Evolutionary conservation across 2,329 filamentous ascomycete species (phyloP).

Genomic region (Phoma sp.): DNA sequence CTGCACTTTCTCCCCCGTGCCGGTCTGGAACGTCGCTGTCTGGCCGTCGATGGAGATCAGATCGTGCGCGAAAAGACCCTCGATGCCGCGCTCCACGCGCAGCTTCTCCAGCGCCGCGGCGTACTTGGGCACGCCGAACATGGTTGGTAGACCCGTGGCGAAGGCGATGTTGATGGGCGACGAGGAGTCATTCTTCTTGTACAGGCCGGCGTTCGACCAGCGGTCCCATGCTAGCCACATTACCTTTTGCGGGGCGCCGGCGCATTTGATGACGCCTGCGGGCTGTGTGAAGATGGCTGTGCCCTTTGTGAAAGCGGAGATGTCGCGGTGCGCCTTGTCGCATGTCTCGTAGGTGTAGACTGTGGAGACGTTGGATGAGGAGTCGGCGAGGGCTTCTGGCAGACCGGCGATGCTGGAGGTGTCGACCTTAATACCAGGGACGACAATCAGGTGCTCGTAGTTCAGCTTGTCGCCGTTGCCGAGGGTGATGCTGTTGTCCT

Average conservation of each 20-base stretch:
- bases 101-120: constrained; percentile 45
- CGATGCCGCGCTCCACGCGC: constrained; percentile 46
- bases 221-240: constrained; percentile 53
- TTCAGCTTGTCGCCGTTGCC: constrained; percentile 62
- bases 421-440: constrained; percentile 53
- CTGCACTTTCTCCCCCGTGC: constrained; percentile 36
- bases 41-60: constrained; percentile 48
- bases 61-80: constrained; percentile 51
- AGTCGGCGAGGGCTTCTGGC: constrained; percentile 47
- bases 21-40: constrained; percentile 44
- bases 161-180: constrained; percentile 49
- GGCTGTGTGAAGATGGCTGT: constrained; percentile 51
- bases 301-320: constrained; percentile 44
- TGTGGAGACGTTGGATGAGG: constrained; percentile 43
- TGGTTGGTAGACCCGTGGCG: constrained; percentile 49
- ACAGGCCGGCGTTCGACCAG: constrained; percentile 48
- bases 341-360: constrained; percentile 51
- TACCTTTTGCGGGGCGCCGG: constrained; percentile 51
- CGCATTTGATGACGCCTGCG: constrained; percentile 50
- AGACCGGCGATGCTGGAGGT: constrained; percentile 41
- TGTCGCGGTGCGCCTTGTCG: constrained; percentile 46
- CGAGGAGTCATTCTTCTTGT: constrained; percentile 32
- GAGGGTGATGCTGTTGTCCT: constrained; percentile 64
- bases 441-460: constrained; percentile 72
- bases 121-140: constrained; percentile 54